Percentiles rank a stretch among this genome's conserved stretches.
These are phyloP conservation scores for Fusarium sp. DNA, from an alignment of 2,329 filamentous ascomycete species.

Conservation along the genomic window DNA sequence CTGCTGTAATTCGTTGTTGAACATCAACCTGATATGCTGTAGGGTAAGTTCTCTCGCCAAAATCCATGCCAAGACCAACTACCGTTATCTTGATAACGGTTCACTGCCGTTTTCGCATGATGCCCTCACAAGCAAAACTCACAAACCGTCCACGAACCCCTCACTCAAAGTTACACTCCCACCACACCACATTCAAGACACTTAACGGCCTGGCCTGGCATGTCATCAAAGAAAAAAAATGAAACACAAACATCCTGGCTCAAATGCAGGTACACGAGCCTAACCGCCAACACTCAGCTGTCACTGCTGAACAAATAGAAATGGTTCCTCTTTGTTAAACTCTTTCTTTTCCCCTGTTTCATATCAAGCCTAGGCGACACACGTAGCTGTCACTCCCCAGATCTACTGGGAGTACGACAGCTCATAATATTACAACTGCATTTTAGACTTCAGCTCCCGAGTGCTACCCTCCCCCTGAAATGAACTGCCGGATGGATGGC, in stretches of 20 bases:
- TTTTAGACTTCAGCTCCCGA: background rate
- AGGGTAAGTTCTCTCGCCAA: constrained; percentile 1
- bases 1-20: background rate
- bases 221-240: constrained; percentile 12
- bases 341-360: constrained; percentile 19
- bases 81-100: constrained; percentile 22
- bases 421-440: background rate
- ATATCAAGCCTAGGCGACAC: background rate
- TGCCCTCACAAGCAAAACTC: background rate
- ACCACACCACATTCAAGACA: background rate
- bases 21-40: background rate
- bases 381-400: constrained; percentile 11
- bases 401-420: constrained; percentile 1
- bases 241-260: constrained; percentile 14
- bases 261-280: constrained; percentile 26
- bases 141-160: constrained; percentile 10
- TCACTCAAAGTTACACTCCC: background rate
- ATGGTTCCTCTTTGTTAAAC: constrained; percentile 6
- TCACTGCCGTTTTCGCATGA: constrained; percentile 3
- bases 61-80: constrained; percentile 1
- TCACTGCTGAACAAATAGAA: background rate
- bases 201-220: background rate
- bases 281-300: constrained; percentile 20
- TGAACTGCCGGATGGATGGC: constrained; percentile 20
- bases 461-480: constrained; percentile 9